These are phyloP conservation scores for Cladosporium sp. DNA, from an alignment of 2,329 filamentous ascomycete species.

Conservation along the genomic window DNA sequence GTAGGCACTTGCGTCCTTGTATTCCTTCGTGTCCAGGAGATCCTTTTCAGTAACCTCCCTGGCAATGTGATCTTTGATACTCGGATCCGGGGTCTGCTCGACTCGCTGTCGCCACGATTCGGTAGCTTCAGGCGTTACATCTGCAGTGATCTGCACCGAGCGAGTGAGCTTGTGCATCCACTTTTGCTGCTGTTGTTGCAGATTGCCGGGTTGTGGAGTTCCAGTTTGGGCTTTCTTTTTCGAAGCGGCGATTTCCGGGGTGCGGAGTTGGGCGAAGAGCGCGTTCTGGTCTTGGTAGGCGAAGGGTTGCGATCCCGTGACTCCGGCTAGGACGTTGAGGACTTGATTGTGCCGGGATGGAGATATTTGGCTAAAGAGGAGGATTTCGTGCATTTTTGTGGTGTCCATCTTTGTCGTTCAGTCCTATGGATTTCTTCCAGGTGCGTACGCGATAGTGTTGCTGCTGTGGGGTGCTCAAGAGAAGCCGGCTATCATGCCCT, in stretches of 20 bases:
- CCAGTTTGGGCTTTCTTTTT: constrained; percentile 18
- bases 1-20: constrained; percentile 19
- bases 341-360: constrained; percentile 55
- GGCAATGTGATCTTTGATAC: constrained; percentile 50
- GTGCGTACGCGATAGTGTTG: no score
- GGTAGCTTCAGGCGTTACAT: constrained; percentile 4
- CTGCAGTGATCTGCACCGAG: constrained; percentile 10
- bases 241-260: constrained; percentile 14
- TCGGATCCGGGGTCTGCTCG: constrained; percentile 41
- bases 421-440: neutral
- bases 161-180: constrained; percentile 23
- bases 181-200: constrained; percentile 17
- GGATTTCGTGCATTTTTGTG: constrained; percentile 55
- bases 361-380: constrained; percentile 58
- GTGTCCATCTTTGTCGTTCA: no score
- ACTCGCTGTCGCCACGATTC: constrained; percentile 23
- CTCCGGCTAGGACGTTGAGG: constrained; percentile 57
- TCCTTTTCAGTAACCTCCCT: constrained; percentile 48
- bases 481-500: no score
- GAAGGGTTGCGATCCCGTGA: constrained; percentile 58
- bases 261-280: constrained; percentile 17
- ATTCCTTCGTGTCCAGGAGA: constrained; percentile 43
- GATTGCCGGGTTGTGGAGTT: neutral
- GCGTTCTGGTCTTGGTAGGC: constrained; percentile 34
- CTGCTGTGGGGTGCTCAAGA: no score